Base-by-base conservation (phyloP, 163 green algal genomes). In the Scenedesmus sp. region DNA sequence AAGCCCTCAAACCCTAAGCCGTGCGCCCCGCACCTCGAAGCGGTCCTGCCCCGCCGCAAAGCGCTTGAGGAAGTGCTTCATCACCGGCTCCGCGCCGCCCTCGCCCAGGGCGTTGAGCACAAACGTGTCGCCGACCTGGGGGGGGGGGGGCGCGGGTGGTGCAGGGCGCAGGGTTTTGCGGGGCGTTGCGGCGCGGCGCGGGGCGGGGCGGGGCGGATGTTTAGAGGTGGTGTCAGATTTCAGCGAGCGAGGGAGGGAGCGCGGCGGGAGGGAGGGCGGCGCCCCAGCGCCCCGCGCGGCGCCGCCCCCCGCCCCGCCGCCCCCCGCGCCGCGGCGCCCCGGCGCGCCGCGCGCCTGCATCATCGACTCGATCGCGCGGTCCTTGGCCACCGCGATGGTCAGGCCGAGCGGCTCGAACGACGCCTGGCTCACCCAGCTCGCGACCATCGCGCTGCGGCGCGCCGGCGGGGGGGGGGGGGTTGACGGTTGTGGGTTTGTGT, bases 31-130 rank as follows among this genome's bases (percentile, higher is more conserved):
- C 45, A 83, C 88, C 62, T 96, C 89, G 79, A 99, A 98, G 36
- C 95, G 91, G 88, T 99, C 95, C 24, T 90, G 93, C 50, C 95
- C 96, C 33, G 94, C 88, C 14, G 91, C 87, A 83, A 98, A 99
- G 74, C 95, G 91, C 86, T 97, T 83, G 75, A 92, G 66, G 82
- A 94, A 93, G 81, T 94, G 90, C 78, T 92, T 91, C 63, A 94
- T 86, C 15, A 82, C 75, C 44, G 60, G 53, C 29, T 84, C 77
- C 75, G 90, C 96, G 44, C 90, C 83, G 53, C 86, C 84, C 70
- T 98, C 95, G 11, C 92, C 91, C 72, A 99, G 87, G 80, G 86
- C 94, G 87, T 99, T 99, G 33, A 99, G 85, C 70, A 97, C 93
- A 90, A 99, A 99, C 2, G n/a, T 81, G 80, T 98, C 96, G 47